Evolutionary conservation across 176 grass and related monocot species (phyloP), one percentile per base, ranked within the genome.

Genomic region (Cenchrus purpureus): DNA sequence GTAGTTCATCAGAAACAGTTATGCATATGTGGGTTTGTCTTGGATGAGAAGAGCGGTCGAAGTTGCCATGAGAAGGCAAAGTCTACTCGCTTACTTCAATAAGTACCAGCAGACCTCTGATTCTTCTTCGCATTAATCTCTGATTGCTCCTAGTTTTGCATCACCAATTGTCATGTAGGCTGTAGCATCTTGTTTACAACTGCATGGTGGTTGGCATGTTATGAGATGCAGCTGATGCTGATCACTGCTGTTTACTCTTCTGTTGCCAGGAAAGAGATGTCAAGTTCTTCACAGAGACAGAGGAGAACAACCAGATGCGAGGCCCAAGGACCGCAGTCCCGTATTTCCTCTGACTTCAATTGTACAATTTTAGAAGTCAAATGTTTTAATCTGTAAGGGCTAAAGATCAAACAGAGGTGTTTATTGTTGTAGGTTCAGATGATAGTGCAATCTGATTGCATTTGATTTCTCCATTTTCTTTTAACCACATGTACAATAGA

Each of bases 301-400:
- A 98, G 82, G 95, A 98, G 89, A 98, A 98, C 82, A 98, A 98
- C 66, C 95, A 98, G 89, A 98, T 98, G 95, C 88, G 95, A 51
- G 95, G 95, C n/a, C 95, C 95, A 46, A 89, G 95, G 66, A 93
- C 95, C 1, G 91, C 90, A 12, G 95, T 98, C 73, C 95, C 95
- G 20, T 98, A 98, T 90, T 98, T 98, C 78, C 93, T 98, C 68
- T 98, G 86, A 91, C 80, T 83, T 83, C 63, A 86, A 31, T 44
- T 89, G 91, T 92, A 92, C 84, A 87, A 91, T 87, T 71, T 81
- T 91, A 87, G 85, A 83, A 84, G 80, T 77, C 83, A 68, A 43
- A 43, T 87, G 63, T 91, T 79, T 87, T 77, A 80, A 84, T 76
- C 10, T 87, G 85, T 84, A 91, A 84, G 89, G 73, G 77, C 87